Conservation (phyloP, 805 yeast genomes). For the Candida khao-thaluensis region DNA sequence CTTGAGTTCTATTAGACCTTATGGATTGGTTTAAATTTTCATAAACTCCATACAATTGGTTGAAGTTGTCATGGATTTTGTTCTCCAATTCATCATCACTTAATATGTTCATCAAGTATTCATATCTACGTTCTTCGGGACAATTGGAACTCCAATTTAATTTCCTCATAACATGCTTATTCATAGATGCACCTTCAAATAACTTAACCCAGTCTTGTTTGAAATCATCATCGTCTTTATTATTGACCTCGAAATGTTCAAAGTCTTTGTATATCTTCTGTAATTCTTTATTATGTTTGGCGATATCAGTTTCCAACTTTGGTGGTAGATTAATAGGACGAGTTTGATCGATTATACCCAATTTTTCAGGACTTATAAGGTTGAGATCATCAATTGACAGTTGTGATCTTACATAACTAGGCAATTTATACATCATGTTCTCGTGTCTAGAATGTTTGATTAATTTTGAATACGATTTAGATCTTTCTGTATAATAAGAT, state of each 20-base stretch:
- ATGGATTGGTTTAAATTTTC: constrained; percentile 27
- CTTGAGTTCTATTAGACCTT: constrained; percentile 30
- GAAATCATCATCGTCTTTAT: constrained; percentile 8
- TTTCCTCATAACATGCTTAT: constrained; percentile 31
- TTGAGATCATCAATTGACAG: constrained; percentile 55
- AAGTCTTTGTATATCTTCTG: constrained; percentile 42
- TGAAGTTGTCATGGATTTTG: constrained; percentile 20
- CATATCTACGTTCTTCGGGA: constrained; percentile 25
- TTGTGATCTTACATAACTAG: constrained; percentile 39
- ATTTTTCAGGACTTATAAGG: constrained; percentile 60
- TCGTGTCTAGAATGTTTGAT: constrained; percentile 34
- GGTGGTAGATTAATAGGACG: constrained; percentile 77
- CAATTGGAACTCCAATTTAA: constrained; percentile 39
- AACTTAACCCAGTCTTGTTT: constrained; percentile 15
- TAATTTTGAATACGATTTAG: constrained; percentile 33
- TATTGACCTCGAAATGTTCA: constrained; percentile 19
- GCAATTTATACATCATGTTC: constrained; percentile 34
- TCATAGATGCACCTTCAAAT: constrained; percentile 22
- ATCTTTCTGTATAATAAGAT: constrained; percentile 34
- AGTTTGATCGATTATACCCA: constrained; percentile 53
- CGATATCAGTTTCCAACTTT: constrained; percentile 50
- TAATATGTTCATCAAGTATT: constrained; percentile 29
- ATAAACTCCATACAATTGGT: constrained; percentile 22
- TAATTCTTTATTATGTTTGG: constrained; percentile 57
- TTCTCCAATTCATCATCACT: constrained; percentile 17